These are phyloP conservation scores for Tetraselmis striata DNA, from an alignment of 139 green algal species.

Conservation along the genomic window DNA sequence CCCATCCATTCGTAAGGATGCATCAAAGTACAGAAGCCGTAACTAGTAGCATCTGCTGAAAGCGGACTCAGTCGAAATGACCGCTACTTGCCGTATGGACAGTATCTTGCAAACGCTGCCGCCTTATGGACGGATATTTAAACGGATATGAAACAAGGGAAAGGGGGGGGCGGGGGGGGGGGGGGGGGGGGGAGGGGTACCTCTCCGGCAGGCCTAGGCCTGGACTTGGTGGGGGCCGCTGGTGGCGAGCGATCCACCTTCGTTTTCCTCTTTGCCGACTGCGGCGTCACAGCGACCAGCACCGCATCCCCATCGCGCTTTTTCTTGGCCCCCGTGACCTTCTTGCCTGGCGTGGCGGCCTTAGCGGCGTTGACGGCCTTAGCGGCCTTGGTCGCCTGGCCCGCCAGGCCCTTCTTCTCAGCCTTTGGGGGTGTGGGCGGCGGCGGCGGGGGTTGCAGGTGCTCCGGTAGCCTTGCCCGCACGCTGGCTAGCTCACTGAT, in stretches of 20 bases:
- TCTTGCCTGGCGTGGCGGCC: no score
- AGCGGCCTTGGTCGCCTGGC: neutral
- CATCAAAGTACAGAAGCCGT: no score
- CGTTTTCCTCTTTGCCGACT: neutral
- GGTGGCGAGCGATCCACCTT: neutral
- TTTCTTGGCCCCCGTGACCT: neutral
- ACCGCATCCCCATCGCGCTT: neutral
- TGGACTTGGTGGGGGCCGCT: neutral
- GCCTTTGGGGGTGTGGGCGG: neutral
- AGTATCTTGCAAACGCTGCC: neutral
- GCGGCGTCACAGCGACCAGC: neutral
- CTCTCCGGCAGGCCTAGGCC: neutral
- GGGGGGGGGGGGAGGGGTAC: no score
- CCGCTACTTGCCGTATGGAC: neutral
- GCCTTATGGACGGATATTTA: neutral
- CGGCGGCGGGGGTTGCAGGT: neutral
- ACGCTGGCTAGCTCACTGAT: slow-evolving; percentile 65
- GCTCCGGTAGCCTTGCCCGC: neutral
- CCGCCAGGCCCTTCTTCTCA: neutral
- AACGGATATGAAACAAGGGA: no score
- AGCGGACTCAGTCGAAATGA: neutral
- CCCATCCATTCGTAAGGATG: no score
- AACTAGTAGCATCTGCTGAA: no score
- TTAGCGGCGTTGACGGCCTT: no score
- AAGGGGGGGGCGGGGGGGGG: no score